These are phyloP conservation scores for Tremella yokohamensis DNA, from an alignment of 768 basidiomycete species.

Conservation along the genomic window DNA sequence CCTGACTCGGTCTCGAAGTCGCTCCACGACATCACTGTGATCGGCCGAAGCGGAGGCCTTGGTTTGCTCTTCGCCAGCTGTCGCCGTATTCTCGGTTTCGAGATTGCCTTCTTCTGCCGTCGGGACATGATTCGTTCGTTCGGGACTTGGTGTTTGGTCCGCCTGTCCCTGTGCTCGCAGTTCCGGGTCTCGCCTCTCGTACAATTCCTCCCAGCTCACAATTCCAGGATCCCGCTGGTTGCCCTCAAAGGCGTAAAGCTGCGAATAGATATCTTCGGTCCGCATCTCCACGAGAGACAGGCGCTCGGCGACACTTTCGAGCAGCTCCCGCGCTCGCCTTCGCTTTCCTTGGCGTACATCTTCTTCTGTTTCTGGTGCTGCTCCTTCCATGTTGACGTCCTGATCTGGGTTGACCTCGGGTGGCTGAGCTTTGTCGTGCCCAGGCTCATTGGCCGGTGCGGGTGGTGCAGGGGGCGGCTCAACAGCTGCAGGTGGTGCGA, in stretches of 20 bases:
- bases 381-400: background rate
- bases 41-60: no score
- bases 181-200: background rate
- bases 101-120: no score
- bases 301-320: background rate
- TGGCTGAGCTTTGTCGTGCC: background rate
- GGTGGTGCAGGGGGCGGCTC: no score
- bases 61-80: no score
- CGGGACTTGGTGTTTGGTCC: no score
- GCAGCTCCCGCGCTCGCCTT: background rate
- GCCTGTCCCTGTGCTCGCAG: no score
- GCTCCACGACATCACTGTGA: no score
- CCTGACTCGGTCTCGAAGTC: no score
- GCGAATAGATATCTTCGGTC: background rate
- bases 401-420: background rate
- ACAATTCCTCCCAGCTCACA: background rate
- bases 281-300: background rate
- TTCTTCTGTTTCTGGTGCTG: background rate
- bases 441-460: background rate
- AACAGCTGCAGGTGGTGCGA: no score
- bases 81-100: no score
- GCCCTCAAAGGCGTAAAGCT: conserved; percentile 1
- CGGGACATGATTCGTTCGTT: no score
- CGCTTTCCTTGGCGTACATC: background rate
- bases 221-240: conserved; percentile 1